Evolutionary conservation across 768 basidiomycete species (phyloP), one percentile per base, ranked within the genome.

Genomic region (Hemileccinum rubropunctum): DNA sequence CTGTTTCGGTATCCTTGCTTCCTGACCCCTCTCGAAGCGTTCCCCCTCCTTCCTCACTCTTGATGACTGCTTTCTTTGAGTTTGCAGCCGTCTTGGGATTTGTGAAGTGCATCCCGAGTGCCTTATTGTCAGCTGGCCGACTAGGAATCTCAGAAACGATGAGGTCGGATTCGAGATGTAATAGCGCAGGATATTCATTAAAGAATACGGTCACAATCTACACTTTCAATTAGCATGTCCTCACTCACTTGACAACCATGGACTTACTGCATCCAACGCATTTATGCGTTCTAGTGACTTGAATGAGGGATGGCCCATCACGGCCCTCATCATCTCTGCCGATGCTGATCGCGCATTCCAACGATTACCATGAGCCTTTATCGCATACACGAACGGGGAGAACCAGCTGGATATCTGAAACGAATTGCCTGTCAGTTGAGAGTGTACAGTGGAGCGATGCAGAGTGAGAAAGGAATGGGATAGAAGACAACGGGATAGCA

Each of bases 391-490:
- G 12, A 47, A 47, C 2, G 46, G 46, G 9, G 30, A 47, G 30
- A 39, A 47, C 46, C 46, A 47, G 6, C 46, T 47, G 9, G 46
- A 47, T 27, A 47, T 12, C 46, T 39, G 28, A 27, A n/a, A n/a
- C n/a, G n/a, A n/a, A n/a, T n/a, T n/a, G n/a, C n/a, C n/a, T n/a
- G n/a, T n/a, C n/a, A n/a, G n/a, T n/a, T n/a, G n/a, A n/a, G n/a
- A n/a, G n/a, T n/a, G n/a, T n/a, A n/a, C n/a, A n/a, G n/a, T n/a
- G n/a, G n/a, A n/a, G n/a, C n/a, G n/a, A n/a, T n/a, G n/a, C n/a
- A n/a, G 39, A 32, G 27, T 4, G 15, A 14, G 21, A 4, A 10
- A 17, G 7, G 21, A 17, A n/a, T 4, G 17, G 6, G 14, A 1
- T n/a, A 33, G 9, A 23, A 23, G 21, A 39, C 13, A 17, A 15